Evolutionary conservation across 495 filamentous ascomycete genomes (phyloP), one percentile per base, ranked within the genome.

Genomic region (Rusavskia elegans): DNA sequence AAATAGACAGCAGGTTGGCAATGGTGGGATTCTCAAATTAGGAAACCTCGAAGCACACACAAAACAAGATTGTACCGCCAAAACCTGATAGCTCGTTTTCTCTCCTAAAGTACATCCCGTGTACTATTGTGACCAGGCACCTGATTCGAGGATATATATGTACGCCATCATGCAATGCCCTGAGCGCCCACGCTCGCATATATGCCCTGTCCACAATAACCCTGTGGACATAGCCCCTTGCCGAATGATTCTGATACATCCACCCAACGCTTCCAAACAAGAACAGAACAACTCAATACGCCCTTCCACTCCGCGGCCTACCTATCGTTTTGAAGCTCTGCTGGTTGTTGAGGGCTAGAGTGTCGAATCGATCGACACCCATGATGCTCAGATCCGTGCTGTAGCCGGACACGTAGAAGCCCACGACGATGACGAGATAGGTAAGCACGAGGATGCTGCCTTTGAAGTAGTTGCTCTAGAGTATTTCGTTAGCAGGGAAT

Each of bases 381-480:
- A 72, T 73, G 29, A 64, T 65, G 6, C 78, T 68, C 61, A 79
- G 59, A 54, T 84, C 80, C 41, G 77, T 83, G 14, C 42, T 44
- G 59, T 77, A 88, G 40, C 87, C 79, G 29, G 85, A 83, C 48
- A 94, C 82, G 66, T 89, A 96, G 68, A 92, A 99, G 2, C 92
- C 92, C 30, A 89, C 76, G 20, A 95, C 70, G 23, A 99, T 86
- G 39, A 97, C 93, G 21, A 97, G 66, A 65, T 99, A 99, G 42
- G 84, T 90, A 27, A 99, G 73, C 53, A 97, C 79, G 48, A 99
- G 76, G 59, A 96, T 94, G 54, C 87, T 94, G 45, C 92, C 92
- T 63, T 87, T 77, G 63, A 77, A 77, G 44, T 77, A 77, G 52
- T 77, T 77, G 58, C 74, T 77, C 61, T 53, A 21, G 16, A 25